Base-by-base conservation (phyloP, 352 stramenopile species). In the Globisporangium solare region DNA sequence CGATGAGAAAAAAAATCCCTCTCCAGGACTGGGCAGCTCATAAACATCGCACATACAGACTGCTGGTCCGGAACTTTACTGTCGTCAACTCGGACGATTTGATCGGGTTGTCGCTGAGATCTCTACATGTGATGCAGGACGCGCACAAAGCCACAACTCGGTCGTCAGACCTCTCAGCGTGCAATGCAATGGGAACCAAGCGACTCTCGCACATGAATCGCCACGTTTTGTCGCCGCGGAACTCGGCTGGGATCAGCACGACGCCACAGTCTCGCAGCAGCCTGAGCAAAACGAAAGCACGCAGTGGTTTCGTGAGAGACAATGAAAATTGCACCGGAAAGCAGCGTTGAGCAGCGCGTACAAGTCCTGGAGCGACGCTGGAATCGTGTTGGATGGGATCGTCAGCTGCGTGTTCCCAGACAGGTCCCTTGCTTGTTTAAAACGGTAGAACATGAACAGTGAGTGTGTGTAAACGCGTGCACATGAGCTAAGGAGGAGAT, bases 21-120 rank as follows among this genome's bases (percentile, higher is more conserved):
- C 5, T 35, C 27, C 27, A 35, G 27, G 4, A 3, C 27, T 6
- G 7, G 6, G 27, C 27, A 35, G 10, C 27, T 11, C 27, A 35
- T 1, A 35, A 35, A 35, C 27, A n/a, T n/a, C n/a, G 24, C 24
- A 35, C 27, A 35, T 52, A 63, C 57, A 63, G 20, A 6, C 13
- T 52, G 20, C 17, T 54, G 43, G 57, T 58, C 51, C 50, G 57
- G 20, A 63, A 63, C 5, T 46, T 51, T 12, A 51, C 54, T n/a
- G 57, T 63, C 14, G 13, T 42, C 32, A 63, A 24, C 45, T 63
- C 57, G 8, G 47, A 40, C 35, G 48, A 24, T 20, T 51, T 24
- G 6, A 63, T 51, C 37, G 57, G 57, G 22, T 63, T 63, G 31
- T 63, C 57, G 35, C 57, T 63, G 7, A 63, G 22, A 20, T 63